Percentiles rank a stretch among this genome's conserved stretches.
Evolutionary conservation across 495 filamentous ascomycete genomes (phyloP).

Genomic region (Talaromyces stipitatus): DNA sequence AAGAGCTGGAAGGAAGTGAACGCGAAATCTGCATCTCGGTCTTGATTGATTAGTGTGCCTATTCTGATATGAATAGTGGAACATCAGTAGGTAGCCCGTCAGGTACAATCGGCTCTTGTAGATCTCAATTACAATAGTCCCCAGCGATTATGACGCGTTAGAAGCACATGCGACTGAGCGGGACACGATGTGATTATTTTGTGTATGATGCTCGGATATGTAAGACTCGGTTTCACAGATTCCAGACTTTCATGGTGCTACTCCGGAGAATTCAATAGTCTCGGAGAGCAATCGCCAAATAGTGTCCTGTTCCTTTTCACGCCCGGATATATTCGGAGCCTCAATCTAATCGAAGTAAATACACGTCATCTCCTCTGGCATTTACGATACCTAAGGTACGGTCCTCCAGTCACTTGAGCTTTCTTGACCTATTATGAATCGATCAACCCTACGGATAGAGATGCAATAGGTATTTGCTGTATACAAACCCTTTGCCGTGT

Average conservation of each 20-base stretch:
- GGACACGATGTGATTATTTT: no score
- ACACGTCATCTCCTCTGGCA: not conserved
- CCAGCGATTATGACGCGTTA: not conserved
- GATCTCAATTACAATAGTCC: not conserved
- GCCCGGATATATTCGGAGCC: not conserved
- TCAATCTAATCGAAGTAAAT: no score
- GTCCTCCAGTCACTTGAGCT: not conserved
- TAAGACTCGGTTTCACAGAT: not conserved
- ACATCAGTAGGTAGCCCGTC: not conserved
- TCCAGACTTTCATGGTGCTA: not conserved
- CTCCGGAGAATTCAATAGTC: not conserved
- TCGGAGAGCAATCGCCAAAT: not conserved
- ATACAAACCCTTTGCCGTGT: no score
- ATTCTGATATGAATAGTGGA: no score
- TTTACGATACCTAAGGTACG: not conserved
- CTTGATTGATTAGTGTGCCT: not conserved
- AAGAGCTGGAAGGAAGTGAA: slow-evolving; percentile 9
- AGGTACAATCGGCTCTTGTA: not conserved
- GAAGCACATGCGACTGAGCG: not conserved
- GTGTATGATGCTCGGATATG: no score
- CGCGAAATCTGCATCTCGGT: not conserved
- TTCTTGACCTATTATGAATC: not conserved
- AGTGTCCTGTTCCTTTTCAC: not conserved
- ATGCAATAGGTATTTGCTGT: not conserved
- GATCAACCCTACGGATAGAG: not conserved